Evolutionary conservation across 139 green algal genomes (phyloP), one percentile per base, ranked within the genome.

Genomic region (Zygnema cylindricum): DNA sequence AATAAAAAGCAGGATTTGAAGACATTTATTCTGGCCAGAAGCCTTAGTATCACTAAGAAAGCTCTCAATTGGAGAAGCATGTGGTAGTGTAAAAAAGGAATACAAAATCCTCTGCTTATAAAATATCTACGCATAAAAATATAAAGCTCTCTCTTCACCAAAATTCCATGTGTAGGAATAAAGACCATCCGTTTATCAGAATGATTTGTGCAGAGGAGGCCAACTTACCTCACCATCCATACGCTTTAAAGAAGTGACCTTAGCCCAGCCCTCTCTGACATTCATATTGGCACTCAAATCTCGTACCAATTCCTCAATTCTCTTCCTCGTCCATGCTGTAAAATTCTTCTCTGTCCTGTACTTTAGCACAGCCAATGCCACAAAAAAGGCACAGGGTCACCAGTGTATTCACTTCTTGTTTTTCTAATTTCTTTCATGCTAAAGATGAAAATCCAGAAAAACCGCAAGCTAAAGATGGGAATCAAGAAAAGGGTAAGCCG

Each of bases 171-270:
- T n/a, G n/a, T n/a, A n/a, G n/a, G n/a, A n/a, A n/a, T n/a, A n/a
- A n/a, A n/a, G n/a, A n/a, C n/a, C n/a, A n/a, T n/a, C n/a, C n/a
- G n/a, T n/a, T n/a, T n/a, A n/a, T n/a, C n/a, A n/a, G n/a, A n/a
- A n/a, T n/a, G n/a, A n/a, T n/a, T 22, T 73, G 35, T 40, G 33
- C 36, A 86, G 49, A 25, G 7, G 49, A 63, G 49, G n/a, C 21
- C 11, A 16, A 63, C 49, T 63, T 93, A 95, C 94, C 90, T 96
- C 95, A 7, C 95, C 95, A 11, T 91, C 92, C 2, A 95, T 54
- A 0, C 93, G 84, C 43, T 93, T 95, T 0, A 96, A 43, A 1
- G 77, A 69, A 39, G 69, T 91, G 54, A 96, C 36, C 1, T 91
- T 63, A 69, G 88, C 76, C 78, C 33, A 23, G 2, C 87, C 75